Conservation (phyloP, 768 basidiomycete genomes). For the Pilatotrama ljubarskyi region DNA sequence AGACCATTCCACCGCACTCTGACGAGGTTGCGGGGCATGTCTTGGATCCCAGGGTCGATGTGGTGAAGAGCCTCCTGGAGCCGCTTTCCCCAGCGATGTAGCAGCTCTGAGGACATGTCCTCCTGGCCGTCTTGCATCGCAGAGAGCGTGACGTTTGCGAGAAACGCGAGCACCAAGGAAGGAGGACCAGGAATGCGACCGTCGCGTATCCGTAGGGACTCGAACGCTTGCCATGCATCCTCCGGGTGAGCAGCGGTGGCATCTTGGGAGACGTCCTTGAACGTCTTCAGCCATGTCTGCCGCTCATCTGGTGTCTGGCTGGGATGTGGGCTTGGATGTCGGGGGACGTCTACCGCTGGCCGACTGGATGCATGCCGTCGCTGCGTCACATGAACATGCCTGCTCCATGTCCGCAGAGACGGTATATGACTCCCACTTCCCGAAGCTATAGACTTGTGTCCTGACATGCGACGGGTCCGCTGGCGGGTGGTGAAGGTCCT, state of each 20-base stretch:
- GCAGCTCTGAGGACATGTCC: constrained; percentile 14
- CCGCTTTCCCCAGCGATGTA: constrained; percentile 38
- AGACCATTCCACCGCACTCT: constrained; percentile 32
- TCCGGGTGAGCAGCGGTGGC: constrained; percentile 20
- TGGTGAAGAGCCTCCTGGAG: constrained; percentile 36
- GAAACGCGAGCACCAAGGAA: constrained; percentile 1
- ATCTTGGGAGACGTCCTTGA: not conserved
- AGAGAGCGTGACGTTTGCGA: constrained; percentile 4
- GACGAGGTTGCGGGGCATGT: constrained; percentile 23
- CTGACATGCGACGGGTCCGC: constrained; percentile 23
- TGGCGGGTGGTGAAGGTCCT: constrained; percentile 14
- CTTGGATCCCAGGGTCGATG: constrained; percentile 28
- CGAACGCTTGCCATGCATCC: constrained; percentile 43
- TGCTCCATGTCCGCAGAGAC: constrained; percentile 15
- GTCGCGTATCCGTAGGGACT: constrained; percentile 18
- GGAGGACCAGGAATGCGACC: not conserved
- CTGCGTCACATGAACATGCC: constrained; percentile 20
- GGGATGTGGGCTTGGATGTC: not conserved
- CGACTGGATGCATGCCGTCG: constrained; percentile 33
- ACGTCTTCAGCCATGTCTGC: not conserved
- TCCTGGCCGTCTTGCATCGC: constrained; percentile 4
- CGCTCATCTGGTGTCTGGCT: not conserved
- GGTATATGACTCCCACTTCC: constrained; percentile 18
- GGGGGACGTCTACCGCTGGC: constrained; percentile 6
- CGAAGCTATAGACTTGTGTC: constrained; percentile 12